Base-by-base conservation (phyloP, 2,329 filamentous ascomycete species). In the Fusarium drepaniforme region DNA sequence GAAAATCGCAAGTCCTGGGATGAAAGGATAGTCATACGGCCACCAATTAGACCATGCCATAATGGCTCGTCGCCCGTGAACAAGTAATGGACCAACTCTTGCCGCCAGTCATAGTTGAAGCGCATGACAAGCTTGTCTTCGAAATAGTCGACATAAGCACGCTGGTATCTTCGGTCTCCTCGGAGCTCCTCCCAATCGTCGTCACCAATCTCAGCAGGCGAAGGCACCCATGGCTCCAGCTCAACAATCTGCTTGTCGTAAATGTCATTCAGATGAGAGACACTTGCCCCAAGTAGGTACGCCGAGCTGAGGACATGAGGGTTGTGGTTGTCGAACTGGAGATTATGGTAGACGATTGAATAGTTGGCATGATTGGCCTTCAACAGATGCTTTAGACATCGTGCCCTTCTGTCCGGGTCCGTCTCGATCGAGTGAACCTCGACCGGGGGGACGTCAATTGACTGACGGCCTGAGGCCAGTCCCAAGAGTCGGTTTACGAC, bases 61-160 rank as follows among this genome's bases (percentile, higher is more conserved):
- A 99, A 84, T 6, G 96, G 96, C 80, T 93, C 87, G 61, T 94
- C 89, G 38, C 92, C 93, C 49, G 88, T 84, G 74, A 96, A 94
- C 56, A 99, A 83, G 80, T 93, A 98, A 71, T 96, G 90, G 4
- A 91, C 85, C 11, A 97, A 86, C 4, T 97, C 90, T 64, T 88
- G 86, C 80, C 93, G 94, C 94, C 97, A 98, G 80, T 98, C 90
- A 81, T 98, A 98, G 40, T 91, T 88, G 78, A 92, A 90, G 33
- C 86, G 85, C 82, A 90, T 85, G 4, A 94, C 95, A 35, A 98
- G 86, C 79, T 95, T 91, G 81, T 99, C 97, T 82, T 99, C 97
- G 80, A 97, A 98, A 81, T 97, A 98, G 82, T 99, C 96, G 66
- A 99, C 87, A 80, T 93, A 99, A 1, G 95, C 96, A 70, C 96